A percentile compares a stretch with the other conserved stretches of the same genome.
Conservation (phyloP, 192 early-diverging fungal genomes). For the Backusella liffmaniae region DNA sequence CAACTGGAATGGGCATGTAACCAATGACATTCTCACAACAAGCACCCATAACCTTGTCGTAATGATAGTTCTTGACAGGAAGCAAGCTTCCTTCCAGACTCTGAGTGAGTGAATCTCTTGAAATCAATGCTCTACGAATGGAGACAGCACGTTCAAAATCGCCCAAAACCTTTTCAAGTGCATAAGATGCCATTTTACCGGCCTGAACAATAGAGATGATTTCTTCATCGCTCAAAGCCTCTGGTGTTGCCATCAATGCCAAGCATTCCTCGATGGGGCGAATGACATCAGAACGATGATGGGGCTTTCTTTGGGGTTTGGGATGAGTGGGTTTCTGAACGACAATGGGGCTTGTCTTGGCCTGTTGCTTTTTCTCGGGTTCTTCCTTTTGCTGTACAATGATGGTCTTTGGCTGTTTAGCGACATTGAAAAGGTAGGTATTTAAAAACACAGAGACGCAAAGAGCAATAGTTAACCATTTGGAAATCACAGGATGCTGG, state of each 20-base stretch:
- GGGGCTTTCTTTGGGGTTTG: background rate
- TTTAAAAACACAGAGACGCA: conserved; percentile 54
- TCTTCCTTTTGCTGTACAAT: conserved; percentile 11
- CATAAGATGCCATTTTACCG: conserved; percentile 78
- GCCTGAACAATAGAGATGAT: conserved; percentile 65
- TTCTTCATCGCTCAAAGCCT: conserved; percentile 70
- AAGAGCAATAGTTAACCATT: conserved; percentile 50
- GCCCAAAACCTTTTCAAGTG: conserved; percentile 82
- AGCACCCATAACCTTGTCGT: conserved; percentile 82
- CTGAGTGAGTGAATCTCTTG: conserved; percentile 62
- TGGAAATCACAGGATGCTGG: conserved; percentile 57
- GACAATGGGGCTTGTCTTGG: conserved; percentile 14
- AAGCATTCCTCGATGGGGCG: conserved; percentile 47
- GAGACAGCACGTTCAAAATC: conserved; percentile 83
- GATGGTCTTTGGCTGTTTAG: conserved; percentile 48
- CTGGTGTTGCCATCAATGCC: conserved; percentile 42
- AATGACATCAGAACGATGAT: conserved; percentile 20
- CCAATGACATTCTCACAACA: conserved; percentile 98
- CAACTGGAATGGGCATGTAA: conserved; percentile 88
- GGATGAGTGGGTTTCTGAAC: background rate
- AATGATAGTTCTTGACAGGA: conserved; percentile 87
- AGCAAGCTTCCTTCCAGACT: conserved; percentile 64
- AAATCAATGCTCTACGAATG: conserved; percentile 78
- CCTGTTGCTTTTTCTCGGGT: background rate
- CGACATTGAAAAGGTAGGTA: conserved; percentile 59